Evolutionary conservation across 1,139 yeast species (phyloP), one percentile per base, ranked within the genome.

Genomic region (Keqinozyma sinolaborantium): DNA sequence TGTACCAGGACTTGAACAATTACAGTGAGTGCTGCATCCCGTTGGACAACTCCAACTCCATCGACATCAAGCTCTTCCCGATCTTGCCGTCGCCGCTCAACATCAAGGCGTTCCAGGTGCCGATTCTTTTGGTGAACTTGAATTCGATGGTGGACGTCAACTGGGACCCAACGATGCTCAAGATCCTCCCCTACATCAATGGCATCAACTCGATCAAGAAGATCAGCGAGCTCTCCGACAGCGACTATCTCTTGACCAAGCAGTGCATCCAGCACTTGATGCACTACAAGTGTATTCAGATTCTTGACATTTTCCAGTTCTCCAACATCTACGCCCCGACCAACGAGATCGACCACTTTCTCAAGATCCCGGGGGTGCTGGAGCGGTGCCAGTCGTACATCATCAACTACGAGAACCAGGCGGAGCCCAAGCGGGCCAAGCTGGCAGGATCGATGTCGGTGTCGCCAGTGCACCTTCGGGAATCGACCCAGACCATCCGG

Each of bases 81-180:
- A 65, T 86, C 11, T 64, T 84, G 24, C 90, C 94, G 5, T 86
- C 94, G 2, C 97, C 97, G 0, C 84, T 87, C 1, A 77, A 76
- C 31, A 62, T 86, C 47, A 60, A 77, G 52, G 75, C 88, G 23
- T 66, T 73, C 47, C 95, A 92, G 52, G 98, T 92, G 0, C 98
- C 98, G 0, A 77, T 88, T 3, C 76, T 95, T 4, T 82, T 92
- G 0, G 95, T 90, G 2, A 77, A 80, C 34, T 60, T 90, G 23
- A 70, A 70, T 24, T 65, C 76, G 23, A 64, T 92, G 41, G 80
- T 86, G 21, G 98, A 92, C 56, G 83, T 83, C 5, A 84, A 85
- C 47, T 92, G 98, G 97, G 98, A 92, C 52, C 97, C 97, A 1
- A 92, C 97, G 2, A 83, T 92, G 94, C 67, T 87, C 26, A 83